These are phyloP conservation scores for Wickerhamiella bombiphila DNA, from an alignment of 805 yeast genomes.

Conservation along the genomic window DNA sequence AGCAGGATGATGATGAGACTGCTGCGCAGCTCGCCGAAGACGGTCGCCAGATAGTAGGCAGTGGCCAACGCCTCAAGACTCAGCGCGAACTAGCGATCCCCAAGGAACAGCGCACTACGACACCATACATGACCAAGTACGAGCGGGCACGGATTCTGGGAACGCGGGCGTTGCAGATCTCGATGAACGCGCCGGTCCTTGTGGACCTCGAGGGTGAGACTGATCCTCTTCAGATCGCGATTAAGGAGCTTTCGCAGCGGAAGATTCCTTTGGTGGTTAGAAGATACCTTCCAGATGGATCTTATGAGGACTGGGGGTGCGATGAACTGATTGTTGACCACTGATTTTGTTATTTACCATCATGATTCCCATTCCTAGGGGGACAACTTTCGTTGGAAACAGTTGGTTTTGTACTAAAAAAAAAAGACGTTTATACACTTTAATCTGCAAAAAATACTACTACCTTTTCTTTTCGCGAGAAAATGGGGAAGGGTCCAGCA, in stretches of 20 bases:
- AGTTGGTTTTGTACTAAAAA: too few species aligned
- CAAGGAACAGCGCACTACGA: conserved; percentile 76
- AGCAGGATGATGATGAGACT: conserved; percentile 31
- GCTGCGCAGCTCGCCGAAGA: conserved; percentile 36
- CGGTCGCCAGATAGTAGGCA: conserved; percentile 57
- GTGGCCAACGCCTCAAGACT: conserved; percentile 53
- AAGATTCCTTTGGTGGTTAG: conserved; percentile 92
- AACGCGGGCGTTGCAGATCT: conserved; percentile 91
- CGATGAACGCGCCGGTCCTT: conserved; percentile 95
- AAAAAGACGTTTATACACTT: too few species aligned
- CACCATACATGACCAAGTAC: conserved; percentile 98
- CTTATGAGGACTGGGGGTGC: conserved; percentile 97
- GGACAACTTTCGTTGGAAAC: too few species aligned
- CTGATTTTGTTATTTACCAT: conserved; percentile 20
- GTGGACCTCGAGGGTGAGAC: conserved; percentile 99
- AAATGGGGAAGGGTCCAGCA: too few species aligned
- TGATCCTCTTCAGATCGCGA: conserved; percentile 93
- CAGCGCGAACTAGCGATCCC: conserved; percentile 75
- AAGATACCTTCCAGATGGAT: conserved; percentile 92
- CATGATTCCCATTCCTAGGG: too few species aligned
- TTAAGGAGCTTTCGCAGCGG: conserved; percentile 89
- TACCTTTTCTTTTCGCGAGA: too few species aligned
- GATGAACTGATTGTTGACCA: conserved; percentile 89
- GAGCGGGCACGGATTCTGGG: conserved; percentile 97
- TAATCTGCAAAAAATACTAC: too few species aligned